phyloP scores from a whole-genome alignment of 2,329 filamentous ascomycete genomes.

The Paramyrothecium roridum region DNA sequence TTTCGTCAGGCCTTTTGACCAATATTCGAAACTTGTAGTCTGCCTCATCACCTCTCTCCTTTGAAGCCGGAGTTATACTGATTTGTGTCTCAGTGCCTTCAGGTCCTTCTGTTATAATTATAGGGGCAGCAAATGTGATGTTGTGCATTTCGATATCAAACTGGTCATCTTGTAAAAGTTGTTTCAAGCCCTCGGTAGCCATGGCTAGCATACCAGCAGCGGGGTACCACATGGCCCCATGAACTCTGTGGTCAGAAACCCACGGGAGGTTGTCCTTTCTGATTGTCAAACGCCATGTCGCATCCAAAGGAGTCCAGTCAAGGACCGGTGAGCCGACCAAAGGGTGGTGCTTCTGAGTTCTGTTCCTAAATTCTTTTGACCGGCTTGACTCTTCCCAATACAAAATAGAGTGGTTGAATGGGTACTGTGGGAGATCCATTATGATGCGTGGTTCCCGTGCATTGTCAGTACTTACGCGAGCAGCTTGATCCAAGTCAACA shows the following conservation, averaged over 20 bases:
- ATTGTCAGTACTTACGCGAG: constrained; percentile 16
- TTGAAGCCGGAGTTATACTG: constrained; percentile 24
- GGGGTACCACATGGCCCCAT: constrained; percentile 47
- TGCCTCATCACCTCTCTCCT: no score
- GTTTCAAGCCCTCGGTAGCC: constrained; percentile 43
- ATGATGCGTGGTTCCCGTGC: constrained; percentile 27
- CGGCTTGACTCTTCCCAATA: constrained; percentile 54
- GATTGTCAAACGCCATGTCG: constrained; percentile 47
- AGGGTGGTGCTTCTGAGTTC: constrained; percentile 43
- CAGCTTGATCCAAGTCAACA: constrained; percentile 22
- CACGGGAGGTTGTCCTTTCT: constrained; percentile 47
- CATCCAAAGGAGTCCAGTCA: constrained; percentile 41
- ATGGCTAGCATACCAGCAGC: constrained; percentile 49
- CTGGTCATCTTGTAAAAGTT: constrained; percentile 24
- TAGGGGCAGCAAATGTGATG: constrained; percentile 45
- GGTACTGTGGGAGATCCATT: constrained; percentile 45
- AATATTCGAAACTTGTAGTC: no score
- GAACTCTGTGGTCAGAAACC: constrained; percentile 49
- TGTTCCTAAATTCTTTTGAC: constrained; percentile 38
- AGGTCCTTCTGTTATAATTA: constrained; percentile 43
- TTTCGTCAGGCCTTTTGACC: no score
- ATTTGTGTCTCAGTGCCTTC: constrained; percentile 49
- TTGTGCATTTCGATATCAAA: constrained; percentile 35
- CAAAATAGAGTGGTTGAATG: constrained; percentile 49
- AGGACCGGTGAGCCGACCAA: constrained; percentile 44